phyloP scores from a whole-genome alignment of 208 protist genomes.

The Balamuthia mandrillaris region DNA sequence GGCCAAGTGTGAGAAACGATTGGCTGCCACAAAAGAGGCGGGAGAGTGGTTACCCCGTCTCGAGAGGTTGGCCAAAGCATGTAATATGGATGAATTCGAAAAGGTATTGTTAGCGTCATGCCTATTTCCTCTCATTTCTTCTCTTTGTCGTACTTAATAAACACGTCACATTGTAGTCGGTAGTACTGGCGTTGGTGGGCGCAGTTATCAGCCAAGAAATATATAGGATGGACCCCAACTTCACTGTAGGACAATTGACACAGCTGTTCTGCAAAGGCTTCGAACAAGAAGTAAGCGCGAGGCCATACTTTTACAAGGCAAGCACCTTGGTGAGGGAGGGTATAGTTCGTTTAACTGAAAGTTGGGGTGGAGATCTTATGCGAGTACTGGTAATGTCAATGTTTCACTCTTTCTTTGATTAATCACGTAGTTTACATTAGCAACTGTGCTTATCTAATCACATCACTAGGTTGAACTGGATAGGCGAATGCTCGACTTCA shows the following conservation, averaged over 20 bases:
- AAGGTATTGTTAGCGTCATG: too few relatives aligned
- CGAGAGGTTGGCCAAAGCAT: not conserved
- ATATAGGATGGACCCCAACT: not conserved
- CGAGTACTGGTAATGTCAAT: not conserved
- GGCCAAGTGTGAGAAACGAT: not conserved
- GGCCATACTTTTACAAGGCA: constrained; percentile 52
- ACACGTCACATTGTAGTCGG: too few relatives aligned
- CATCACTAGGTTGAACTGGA: constrained; percentile 41
- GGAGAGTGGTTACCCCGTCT: constrained; percentile 13
- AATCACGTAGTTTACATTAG: too few relatives aligned
- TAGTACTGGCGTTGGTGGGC: too few relatives aligned
- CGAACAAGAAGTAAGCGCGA: constrained; percentile 9
- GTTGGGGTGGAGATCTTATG: not conserved
- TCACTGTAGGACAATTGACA: too few relatives aligned
- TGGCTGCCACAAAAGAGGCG: not conserved
- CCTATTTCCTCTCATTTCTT: too few relatives aligned
- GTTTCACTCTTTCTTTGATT: too few relatives aligned
- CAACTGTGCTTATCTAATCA: constrained; percentile 7
- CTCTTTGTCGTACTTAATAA: too few relatives aligned
- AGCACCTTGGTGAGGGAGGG: constrained; percentile 39
- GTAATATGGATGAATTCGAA: not conserved
- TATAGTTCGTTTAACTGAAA: not conserved
- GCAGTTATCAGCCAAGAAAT: too few relatives aligned
- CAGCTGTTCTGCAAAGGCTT: constrained; percentile 15
- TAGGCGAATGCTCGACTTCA: constrained; percentile 55